phyloP scores from a whole-genome alignment of 257 asterid species.

The Paraleonurus japonicus region DNA sequence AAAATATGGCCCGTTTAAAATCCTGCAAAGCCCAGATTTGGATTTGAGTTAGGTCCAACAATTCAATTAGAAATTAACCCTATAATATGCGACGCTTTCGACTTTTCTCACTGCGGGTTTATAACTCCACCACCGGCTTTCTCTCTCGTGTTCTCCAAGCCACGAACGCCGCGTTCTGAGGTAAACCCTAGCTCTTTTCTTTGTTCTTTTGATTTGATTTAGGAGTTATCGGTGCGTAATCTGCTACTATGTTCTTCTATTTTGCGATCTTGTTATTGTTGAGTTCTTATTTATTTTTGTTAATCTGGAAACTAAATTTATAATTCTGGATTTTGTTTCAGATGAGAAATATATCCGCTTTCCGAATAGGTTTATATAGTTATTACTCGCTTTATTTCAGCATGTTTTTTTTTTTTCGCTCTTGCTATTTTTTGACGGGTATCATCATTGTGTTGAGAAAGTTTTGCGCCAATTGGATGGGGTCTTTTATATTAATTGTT shows the following conservation, averaged over 20 bases:
- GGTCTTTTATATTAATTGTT: not conserved
- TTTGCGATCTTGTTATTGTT: not conserved
- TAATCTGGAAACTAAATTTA: not conserved
- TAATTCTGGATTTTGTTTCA: not conserved
- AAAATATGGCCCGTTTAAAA: not conserved
- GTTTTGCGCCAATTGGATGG: not conserved
- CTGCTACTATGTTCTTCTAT: not conserved
- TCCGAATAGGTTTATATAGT: not conserved
- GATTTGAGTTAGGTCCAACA: not conserved
- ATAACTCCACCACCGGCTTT: not conserved
- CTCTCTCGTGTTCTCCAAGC: conserved; percentile 13
- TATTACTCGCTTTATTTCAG: not conserved
- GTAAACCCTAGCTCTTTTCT: not conserved
- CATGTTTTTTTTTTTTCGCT: not conserved
- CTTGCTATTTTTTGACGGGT: not conserved
- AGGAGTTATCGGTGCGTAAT: not conserved
- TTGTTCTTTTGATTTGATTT: not conserved
- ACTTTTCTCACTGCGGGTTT: not conserved
- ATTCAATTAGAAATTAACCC: not conserved
- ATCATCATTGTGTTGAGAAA: not conserved
- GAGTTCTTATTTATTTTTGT: not conserved
- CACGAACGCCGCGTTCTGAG: not conserved
- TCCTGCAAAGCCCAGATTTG: not conserved
- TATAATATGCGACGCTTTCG: not conserved
- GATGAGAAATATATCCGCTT: not conserved